Conservation (phyloP, 1,139 yeast genomes). For the Yamadazyma spencermartinsiae region DNA sequence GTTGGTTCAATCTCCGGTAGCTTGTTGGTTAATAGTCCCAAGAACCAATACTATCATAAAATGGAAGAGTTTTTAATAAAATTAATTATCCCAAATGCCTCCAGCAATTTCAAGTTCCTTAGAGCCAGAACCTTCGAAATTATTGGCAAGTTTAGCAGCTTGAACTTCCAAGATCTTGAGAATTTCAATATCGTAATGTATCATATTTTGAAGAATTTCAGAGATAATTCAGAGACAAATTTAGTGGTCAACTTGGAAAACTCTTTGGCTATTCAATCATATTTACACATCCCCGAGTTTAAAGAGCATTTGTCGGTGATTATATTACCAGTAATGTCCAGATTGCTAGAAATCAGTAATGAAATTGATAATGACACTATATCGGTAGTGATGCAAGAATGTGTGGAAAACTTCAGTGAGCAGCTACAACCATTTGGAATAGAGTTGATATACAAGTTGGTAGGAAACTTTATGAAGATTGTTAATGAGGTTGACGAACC, state of each 20-base stretch:
- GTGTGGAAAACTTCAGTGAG: slow-evolving; percentile 85
- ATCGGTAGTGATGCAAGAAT: slow-evolving; percentile 91
- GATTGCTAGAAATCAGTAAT: slow-evolving; percentile 70
- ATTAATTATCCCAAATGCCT: slow-evolving; percentile 72
- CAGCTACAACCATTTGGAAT: slow-evolving; percentile 94
- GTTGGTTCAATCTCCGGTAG: slow-evolving; percentile 70
- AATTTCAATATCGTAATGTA: slow-evolving; percentile 54
- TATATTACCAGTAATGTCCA: slow-evolving; percentile 82
- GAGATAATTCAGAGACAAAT: slow-evolving; percentile 29
- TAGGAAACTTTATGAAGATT: slow-evolving; percentile 76
- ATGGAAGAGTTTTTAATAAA: slow-evolving; percentile 69
- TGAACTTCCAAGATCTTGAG: slow-evolving; percentile 52
- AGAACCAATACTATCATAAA: slow-evolving; percentile 55
- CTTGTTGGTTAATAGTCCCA: slow-evolving; percentile 54
- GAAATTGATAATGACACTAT: slow-evolving; percentile 86
- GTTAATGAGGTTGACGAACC: slow-evolving; percentile 70
- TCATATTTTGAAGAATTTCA: slow-evolving; percentile 66
- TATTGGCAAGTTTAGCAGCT: slow-evolving; percentile 65
- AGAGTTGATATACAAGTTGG: slow-evolving; percentile 76
- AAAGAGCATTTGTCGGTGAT: slow-evolving; percentile 65
- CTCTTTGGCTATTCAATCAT: slow-evolving; percentile 82
- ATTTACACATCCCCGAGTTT: slow-evolving; percentile 64
- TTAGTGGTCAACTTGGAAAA: slow-evolving; percentile 85
- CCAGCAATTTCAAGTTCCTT: slow-evolving; percentile 67
- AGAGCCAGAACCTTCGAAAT: slow-evolving; percentile 86